Evolutionary conservation across 371 early-diverging fungal genomes (phyloP).

Genomic region (Smittium culicis): DNA sequence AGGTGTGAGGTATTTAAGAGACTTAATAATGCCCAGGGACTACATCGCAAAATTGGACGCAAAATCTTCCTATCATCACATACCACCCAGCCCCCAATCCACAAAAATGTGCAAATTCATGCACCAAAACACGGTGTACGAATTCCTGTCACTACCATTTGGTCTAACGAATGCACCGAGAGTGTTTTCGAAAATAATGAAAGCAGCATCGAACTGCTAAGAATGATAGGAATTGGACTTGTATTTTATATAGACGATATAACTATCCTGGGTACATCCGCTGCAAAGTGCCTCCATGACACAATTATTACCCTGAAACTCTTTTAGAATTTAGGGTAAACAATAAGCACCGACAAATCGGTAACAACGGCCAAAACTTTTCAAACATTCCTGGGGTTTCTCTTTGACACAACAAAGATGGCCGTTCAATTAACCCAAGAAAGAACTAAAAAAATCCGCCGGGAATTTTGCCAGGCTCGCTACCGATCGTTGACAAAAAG

Average conservation of each 20-base stretch:
- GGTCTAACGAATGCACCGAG: conserved; percentile 34
- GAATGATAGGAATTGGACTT: conserved; percentile 23
- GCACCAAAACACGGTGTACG: conserved; percentile 33
- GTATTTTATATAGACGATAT: conserved; percentile 31
- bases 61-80: conserved; percentile 30
- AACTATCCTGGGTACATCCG: conserved; percentile 16
- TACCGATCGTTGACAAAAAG: background rate
- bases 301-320: conserved; percentile 9
- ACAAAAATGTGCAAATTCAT: conserved; percentile 13
- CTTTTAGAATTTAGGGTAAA: conserved; percentile 4
- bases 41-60: conserved; percentile 26
- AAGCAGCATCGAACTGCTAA: conserved; percentile 23
- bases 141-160: conserved; percentile 33
- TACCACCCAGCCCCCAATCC: conserved; percentile 16
- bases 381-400: conserved; percentile 28
- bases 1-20: conserved; percentile 23
- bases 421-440: background rate
- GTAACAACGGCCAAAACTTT: conserved; percentile 23
- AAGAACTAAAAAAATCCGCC: background rate
- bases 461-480: background rate
- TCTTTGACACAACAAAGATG: conserved; percentile 21
- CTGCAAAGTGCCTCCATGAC: conserved; percentile 7
- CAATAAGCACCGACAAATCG: conserved; percentile 20
- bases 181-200: conserved; percentile 33
- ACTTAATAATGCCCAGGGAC: conserved; percentile 20